Conservation (phyloP, 495 filamentous ascomycete species). For the Daldinia loculata region DNA sequence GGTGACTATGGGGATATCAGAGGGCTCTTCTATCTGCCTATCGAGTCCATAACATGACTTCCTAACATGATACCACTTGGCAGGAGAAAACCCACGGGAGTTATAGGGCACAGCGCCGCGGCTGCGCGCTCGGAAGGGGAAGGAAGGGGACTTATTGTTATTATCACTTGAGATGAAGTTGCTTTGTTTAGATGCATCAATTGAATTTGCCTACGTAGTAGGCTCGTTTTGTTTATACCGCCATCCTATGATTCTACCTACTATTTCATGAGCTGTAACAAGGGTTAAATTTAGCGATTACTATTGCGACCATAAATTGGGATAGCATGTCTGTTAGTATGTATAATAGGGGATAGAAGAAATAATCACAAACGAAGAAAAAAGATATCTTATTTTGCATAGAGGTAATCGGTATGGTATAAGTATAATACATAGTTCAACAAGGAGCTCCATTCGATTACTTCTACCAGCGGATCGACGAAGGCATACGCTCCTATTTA, state of each 20-base stretch:
- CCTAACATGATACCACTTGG: slow-evolving; percentile 42
- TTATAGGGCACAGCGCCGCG: slow-evolving; percentile 23
- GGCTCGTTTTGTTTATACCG: background rate
- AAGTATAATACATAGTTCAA: background rate
- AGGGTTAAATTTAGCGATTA: background rate
- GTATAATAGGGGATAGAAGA: background rate
- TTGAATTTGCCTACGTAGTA: slow-evolving; percentile 14
- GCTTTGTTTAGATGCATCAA: slow-evolving; percentile 36
- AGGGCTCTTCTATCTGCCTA: slow-evolving; percentile 17
- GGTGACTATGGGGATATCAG: slow-evolving; percentile 13
- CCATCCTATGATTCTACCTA: too few relatives aligned
- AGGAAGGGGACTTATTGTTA: slow-evolving; percentile 14
- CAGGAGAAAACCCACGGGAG: slow-evolving; percentile 33
- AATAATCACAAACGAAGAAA: background rate
- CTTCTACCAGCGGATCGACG: background rate
- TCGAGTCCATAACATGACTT: slow-evolving; percentile 19
- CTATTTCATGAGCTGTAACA: background rate
- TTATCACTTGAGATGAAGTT: slow-evolving; percentile 9
- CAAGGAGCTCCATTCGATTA: slow-evolving; percentile 16
- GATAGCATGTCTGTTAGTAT: too few relatives aligned
- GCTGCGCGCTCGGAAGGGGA: slow-evolving; percentile 17
- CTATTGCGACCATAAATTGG: too few relatives aligned
- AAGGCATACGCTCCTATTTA: background rate
- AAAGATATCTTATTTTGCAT: background rate
- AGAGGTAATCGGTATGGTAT: background rate